phyloP scores from a whole-genome alignment of 1,139 yeast species.

The Scheffersomyces segobiensis region DNA sequence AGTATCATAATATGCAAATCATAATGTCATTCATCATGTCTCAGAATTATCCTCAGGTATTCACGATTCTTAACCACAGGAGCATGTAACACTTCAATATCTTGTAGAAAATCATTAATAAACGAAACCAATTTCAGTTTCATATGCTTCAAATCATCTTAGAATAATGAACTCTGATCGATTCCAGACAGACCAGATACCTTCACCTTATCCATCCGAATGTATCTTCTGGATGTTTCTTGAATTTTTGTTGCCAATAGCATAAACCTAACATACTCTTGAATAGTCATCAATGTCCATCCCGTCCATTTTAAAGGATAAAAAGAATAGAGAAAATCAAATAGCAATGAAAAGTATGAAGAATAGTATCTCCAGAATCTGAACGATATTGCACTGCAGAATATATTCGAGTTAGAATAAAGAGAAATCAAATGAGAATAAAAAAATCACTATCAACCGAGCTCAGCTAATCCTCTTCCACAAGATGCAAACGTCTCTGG shows the following conservation, averaged over 20 bases:
- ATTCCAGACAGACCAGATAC: not conserved
- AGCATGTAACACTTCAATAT: too few relatives aligned
- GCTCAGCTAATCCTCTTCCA: not conserved
- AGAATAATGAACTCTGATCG: not conserved
- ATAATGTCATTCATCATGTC: too few relatives aligned
- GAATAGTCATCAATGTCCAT: slow-evolving; percentile 59
- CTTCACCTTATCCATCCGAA: not conserved
- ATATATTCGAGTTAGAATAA: not conserved
- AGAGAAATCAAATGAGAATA: not conserved
- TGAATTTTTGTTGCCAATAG: not conserved
- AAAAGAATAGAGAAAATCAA: not conserved
- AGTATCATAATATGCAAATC: not conserved
- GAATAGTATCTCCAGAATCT: not conserved
- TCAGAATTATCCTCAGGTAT: too few relatives aligned
- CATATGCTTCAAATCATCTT: not conserved
- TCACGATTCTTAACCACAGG: not conserved
- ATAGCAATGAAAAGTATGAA: not conserved
- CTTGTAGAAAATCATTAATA: too few relatives aligned
- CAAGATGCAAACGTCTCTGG: not conserved
- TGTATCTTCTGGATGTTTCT: not conserved
- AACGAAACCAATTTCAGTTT: too few relatives aligned
- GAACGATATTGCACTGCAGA: not conserved
- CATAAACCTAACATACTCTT: slow-evolving; percentile 40
- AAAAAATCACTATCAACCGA: not conserved
- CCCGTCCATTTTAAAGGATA: slow-evolving; percentile 35